Base-by-base conservation (phyloP, 768 basidiomycete species). In the Dendrothele bispora region DNA sequence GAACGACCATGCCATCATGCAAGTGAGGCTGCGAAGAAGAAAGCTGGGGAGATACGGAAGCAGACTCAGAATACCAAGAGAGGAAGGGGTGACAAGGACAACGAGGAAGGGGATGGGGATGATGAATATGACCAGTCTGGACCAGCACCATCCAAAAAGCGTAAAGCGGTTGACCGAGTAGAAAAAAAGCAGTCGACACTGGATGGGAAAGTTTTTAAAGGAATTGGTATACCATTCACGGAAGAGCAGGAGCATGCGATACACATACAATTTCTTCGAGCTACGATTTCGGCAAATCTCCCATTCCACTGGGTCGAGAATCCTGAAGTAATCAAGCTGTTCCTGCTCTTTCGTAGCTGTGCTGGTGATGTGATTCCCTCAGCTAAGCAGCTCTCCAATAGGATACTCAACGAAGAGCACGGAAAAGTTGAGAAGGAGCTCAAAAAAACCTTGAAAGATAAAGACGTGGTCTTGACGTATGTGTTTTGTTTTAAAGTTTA, bases 261-360 rank as follows among this genome's bases (percentile, higher is more conserved):
- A 7, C 3, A 44, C 7, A 40, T 39, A 21, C 48, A 53, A 21
- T 53, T 53, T 21, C 28, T 49, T 4, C 48, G 36, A 3, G 49
- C 53, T 10, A 51, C 49, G n/a, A 38, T 54, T 26, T 54, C 53
- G 7, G 49, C 53, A 30, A 54, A 50, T 30, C 45, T 50, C 20
- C 49, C 40, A 12, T 54, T 50, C 30, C 39, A 27, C 15, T 54
- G 49, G 49, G 24, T 39, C 10, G 18, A 42, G 0, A 20, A 54
- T 28, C 49, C 49, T 26, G 49, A 54, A 27, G 34, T 53, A 12
- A 49, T 49, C 37, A 45, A 43, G 21, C 43, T 53, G 22, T 53
- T 53, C 26, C 20, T 44, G 20, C 43, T 51, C 38, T 51, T 51
- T 28, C 38, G 45, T 8, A 40, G 44, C 5, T 15, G 25, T 15